A percentile compares a stretch with the other conserved stretches of the same genome.
These are phyloP conservation scores for Sporothrix pallida DNA, from an alignment of 2,329 filamentous ascomycete species.

Conservation along the genomic window DNA sequence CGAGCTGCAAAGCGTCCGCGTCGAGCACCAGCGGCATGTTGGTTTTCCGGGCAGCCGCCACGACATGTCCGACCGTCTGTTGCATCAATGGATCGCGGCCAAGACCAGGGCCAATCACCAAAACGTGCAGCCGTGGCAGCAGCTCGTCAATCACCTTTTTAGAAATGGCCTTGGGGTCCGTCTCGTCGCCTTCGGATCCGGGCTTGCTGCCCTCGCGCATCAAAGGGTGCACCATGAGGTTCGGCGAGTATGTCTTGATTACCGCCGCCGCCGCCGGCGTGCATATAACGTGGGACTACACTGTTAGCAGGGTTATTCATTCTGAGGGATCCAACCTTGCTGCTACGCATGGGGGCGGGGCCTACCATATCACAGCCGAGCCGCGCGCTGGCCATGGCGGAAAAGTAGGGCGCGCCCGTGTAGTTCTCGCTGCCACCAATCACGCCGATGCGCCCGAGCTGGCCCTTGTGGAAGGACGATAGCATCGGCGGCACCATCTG, in stretches of 20 bases:
- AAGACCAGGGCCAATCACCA: slow-evolving; percentile 91
- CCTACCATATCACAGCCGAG: slow-evolving; percentile 82
- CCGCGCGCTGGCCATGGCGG: slow-evolving; percentile 91
- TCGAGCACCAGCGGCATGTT: slow-evolving; percentile 85
- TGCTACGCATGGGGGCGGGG: too few relatives aligned
- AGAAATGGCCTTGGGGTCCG: slow-evolving; percentile 66
- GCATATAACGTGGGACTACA: slow-evolving; percentile 90
- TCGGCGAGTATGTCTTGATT: slow-evolving; percentile 97
- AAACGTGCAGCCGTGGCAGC: slow-evolving; percentile 84
- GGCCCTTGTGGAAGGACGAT: slow-evolving; percentile 95
- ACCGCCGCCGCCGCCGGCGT: slow-evolving; percentile 84
- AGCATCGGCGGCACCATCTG: slow-evolving; percentile 94
- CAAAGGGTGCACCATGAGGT: slow-evolving; percentile 96
- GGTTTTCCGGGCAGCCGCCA: slow-evolving; percentile 74
- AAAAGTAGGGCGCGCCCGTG: slow-evolving; percentile 97
- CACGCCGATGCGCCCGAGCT: slow-evolving; percentile 88
- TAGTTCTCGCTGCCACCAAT: slow-evolving; percentile 97
- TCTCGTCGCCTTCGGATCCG: slow-evolving; percentile 60
- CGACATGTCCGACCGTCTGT: slow-evolving; percentile 78
- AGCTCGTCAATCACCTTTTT: slow-evolving; percentile 71
- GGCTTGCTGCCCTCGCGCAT: slow-evolving; percentile 62
- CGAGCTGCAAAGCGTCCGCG: slow-evolving; percentile 83
- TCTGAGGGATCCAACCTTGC: slow-evolving; percentile 46
- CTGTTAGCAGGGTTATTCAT: neutral
- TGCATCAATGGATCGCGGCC: slow-evolving; percentile 91